phyloP scores from a whole-genome alignment of 2,329 filamentous ascomycete genomes.

The Aspergillus sp. region DNA sequence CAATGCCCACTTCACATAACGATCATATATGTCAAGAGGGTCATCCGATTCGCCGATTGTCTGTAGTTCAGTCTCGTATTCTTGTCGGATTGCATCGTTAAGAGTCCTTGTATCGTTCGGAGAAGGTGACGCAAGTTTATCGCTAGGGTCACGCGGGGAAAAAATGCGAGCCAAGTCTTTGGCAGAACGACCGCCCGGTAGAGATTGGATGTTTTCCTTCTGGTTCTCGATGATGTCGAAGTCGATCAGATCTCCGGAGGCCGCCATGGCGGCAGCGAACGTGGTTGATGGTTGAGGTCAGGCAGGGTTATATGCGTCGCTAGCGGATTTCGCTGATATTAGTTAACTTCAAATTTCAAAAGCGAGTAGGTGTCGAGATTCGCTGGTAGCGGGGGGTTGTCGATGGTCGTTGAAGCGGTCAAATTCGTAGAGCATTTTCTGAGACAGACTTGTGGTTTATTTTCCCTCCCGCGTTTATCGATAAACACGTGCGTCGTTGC shows the following conservation, averaged over 20 bases:
- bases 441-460: background rate
- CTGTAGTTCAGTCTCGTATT: conserved; percentile 82
- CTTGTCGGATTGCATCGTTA: conserved; percentile 75
- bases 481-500: conserved; percentile 39
- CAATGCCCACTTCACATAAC: conserved; percentile 95
- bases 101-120: conserved; percentile 72
- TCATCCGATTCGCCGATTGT: conserved; percentile 85
- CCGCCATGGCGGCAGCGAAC: conserved; percentile 42
- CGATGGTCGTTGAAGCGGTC: conserved; percentile 4
- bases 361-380: background rate
- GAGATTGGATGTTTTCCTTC: conserved; percentile 96
- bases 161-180: conserved; percentile 79
- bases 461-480: conserved; percentile 28
- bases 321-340: background rate
- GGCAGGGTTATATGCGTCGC: background rate
- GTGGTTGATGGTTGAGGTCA: background rate
- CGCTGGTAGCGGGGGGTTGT: background rate
- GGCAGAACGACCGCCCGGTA: conserved; percentile 85
- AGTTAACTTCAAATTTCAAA: background rate
- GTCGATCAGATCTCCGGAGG: conserved; percentile 47
- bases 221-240: conserved; percentile 95
- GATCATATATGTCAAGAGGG: conserved; percentile 90
- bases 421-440: background rate
- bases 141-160: conserved; percentile 47
- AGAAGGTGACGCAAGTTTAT: conserved; percentile 61